Conservation (phyloP, 257 asterid genomes). For the Solanum sejunctum region DNA sequence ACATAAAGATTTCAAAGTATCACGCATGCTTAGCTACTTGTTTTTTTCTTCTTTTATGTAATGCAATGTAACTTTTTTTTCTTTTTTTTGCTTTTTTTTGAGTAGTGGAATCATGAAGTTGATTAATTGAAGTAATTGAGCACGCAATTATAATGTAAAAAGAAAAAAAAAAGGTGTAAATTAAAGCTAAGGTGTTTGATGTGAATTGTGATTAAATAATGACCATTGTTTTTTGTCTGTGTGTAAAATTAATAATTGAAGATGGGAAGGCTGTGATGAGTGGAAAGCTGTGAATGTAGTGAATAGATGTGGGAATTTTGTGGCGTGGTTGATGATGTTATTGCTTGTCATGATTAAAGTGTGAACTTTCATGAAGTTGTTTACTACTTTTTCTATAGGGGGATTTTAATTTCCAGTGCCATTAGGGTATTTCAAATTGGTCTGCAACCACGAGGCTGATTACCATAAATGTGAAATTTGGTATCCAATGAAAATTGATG, state of each 20-base stretch:
- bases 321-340: conserved; percentile 8
- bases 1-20: not conserved
- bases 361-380: conserved; percentile 20
- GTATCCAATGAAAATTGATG: not conserved
- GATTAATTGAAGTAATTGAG: not conserved
- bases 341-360: conserved; percentile 47
- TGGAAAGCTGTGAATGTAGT: conserved; percentile 14
- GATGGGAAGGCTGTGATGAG: conserved; percentile 8
- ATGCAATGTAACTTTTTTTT: not conserved
- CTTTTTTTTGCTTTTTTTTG: not conserved
- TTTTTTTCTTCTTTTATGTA: not conserved
- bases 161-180: not conserved
- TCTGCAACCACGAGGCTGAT: not conserved
- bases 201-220: not conserved
- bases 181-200: not conserved
- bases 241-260: conserved; percentile 15
- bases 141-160: not conserved
- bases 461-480: not conserved
- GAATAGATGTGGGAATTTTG: conserved; percentile 1
- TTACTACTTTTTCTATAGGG: not conserved
- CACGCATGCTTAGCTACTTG: conserved; percentile 14
- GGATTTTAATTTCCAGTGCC: not conserved
- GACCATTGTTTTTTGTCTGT: not conserved
- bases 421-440: not conserved
- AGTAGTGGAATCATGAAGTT: not conserved